A percentile compares a stretch with the other conserved stretches of the same genome.
Evolutionary conservation across 202 grass and related monocot species (phyloP).

Genomic region (Tripidium arundinaceum): DNA sequence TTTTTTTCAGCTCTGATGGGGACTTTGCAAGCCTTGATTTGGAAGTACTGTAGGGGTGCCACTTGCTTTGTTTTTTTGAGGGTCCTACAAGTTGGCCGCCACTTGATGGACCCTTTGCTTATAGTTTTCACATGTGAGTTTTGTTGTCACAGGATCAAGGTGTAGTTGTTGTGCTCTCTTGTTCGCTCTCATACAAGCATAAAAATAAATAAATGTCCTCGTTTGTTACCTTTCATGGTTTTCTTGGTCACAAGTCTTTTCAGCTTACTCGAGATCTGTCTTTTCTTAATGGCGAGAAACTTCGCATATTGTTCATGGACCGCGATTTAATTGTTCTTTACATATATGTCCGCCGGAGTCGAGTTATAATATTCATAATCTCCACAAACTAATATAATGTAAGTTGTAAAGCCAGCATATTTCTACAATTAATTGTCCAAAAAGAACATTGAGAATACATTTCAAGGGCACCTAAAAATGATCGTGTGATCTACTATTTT

Average conservation of each 20-base stretch:
- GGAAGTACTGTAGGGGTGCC: conserved; percentile 42
- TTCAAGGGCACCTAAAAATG: neutral
- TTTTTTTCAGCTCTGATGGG: conserved; percentile 56
- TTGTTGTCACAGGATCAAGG: conserved; percentile 44
- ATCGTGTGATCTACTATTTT: neutral
- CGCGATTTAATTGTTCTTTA: conserved; percentile 4
- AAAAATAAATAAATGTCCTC: conserved; percentile 58
- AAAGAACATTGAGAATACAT: neutral
- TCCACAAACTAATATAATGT: conserved; percentile 8
- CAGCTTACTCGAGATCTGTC: conserved; percentile 20
- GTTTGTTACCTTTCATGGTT: conserved; percentile 32
- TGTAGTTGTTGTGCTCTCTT: conserved; percentile 45
- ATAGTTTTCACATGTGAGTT: conserved; percentile 42
- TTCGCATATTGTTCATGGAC: neutral
- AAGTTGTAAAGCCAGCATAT: neutral
- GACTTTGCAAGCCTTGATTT: conserved; percentile 57
- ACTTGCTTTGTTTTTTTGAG: conserved; percentile 39
- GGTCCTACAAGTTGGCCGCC: conserved; percentile 29
- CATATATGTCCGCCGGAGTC: neutral
- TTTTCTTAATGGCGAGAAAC: conserved; percentile 21
- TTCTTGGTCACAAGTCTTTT: conserved; percentile 34
- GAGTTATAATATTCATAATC: neutral
- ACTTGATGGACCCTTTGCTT: conserved; percentile 43
- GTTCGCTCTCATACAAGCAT: conserved; percentile 50
- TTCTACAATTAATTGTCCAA: neutral